Evolutionary conservation across 176 grass and related monocot genomes (phyloP).

Genomic region (Phoenix roebelenii): DNA sequence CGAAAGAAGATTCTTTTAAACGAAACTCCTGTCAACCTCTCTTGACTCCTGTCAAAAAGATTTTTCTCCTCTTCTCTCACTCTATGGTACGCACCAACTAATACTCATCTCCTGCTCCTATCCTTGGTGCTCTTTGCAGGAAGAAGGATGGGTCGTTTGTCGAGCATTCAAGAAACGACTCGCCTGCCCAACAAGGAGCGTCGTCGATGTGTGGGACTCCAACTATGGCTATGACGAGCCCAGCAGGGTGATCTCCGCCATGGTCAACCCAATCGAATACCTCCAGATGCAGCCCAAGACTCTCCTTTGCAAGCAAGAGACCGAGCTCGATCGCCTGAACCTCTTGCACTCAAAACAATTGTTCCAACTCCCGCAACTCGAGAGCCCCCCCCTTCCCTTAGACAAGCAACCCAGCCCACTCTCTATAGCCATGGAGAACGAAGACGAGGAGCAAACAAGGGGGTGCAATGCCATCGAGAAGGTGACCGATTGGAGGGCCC

Average conservation of each 20-base stretch:
- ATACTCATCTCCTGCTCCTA: too few species aligned
- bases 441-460: constrained; percentile 23
- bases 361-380: constrained; percentile 53
- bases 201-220: constrained; percentile 42
- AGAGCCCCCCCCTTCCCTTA: constrained; percentile 47
- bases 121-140: constrained; percentile 26
- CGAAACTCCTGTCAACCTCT: too few species aligned
- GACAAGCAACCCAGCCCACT: constrained; percentile 6
- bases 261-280: constrained; percentile 35
- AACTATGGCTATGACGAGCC: constrained; percentile 28
- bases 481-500: constrained; percentile 58
- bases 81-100: too few species aligned
- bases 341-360: constrained; percentile 39
- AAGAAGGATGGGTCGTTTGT: constrained; percentile 98
- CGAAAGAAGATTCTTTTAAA: too few species aligned
- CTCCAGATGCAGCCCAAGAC: constrained; percentile 32
- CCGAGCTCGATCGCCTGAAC: constrained; percentile 34
- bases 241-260: constrained; percentile 18
- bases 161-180: constrained; percentile 94
- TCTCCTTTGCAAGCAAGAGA: constrained; percentile 40
- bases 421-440: constrained; percentile 9
- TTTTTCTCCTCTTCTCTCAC: too few species aligned
- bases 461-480: constrained; percentile 2
- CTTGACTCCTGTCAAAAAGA: too few species aligned
- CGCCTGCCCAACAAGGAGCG: constrained; percentile 35